Evolutionary conservation across 2,329 filamentous ascomycete genomes (phyloP), one percentile per base, ranked within the genome.

Genomic region (Pseudocercospora crystallina): DNA sequence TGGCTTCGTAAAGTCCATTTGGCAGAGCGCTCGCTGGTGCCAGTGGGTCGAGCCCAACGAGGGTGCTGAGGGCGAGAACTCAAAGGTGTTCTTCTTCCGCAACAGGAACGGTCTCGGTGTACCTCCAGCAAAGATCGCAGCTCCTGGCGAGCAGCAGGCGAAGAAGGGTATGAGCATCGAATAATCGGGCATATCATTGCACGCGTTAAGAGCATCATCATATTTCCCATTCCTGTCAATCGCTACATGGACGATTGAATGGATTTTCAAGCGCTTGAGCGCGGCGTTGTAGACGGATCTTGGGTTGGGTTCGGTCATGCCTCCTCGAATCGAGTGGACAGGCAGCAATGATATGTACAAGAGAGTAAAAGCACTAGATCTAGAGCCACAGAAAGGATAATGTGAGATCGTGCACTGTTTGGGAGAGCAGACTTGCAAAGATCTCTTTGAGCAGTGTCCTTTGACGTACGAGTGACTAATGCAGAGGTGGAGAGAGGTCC

Each of bases 31-130:
- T 37, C 84, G 94, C 56, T 84, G 81, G 83, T 99, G 94, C 82
- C 90, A 97, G 73, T 99, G 90, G 89, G 91, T 99, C 57, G 94
- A 99, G 84, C 90, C 91, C 49, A 90, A 84, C 66, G 87, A 84
- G 64, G 89, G 83, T 47, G 88, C 90, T 43, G 73, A 84, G 68
- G 92, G 90, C 31, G 85, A 91, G 64, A 86, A 84, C 69, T 87
- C 90, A 77, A 85, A 87, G 56, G 86, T 99, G 29, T 74, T 95
- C 48, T 96, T 99, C 82, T 99, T 88, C 86, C 85, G 92, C 68
- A 99, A 99, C 81, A 80, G 81, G 64, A 99, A 97, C 75, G 88
- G 89, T 14, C 76, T 95, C 17, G 94, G 94, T 60, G 74, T 84
- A 32, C 68, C 78, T 41, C 80, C 81, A 5, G 60, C 69, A 39